Percentiles rank a stretch among this genome's conserved stretches.
These are phyloP conservation scores for Saprolegnia parasitica DNA, from an alignment of 352 stramenopile genomes.

Conservation along the genomic window DNA sequence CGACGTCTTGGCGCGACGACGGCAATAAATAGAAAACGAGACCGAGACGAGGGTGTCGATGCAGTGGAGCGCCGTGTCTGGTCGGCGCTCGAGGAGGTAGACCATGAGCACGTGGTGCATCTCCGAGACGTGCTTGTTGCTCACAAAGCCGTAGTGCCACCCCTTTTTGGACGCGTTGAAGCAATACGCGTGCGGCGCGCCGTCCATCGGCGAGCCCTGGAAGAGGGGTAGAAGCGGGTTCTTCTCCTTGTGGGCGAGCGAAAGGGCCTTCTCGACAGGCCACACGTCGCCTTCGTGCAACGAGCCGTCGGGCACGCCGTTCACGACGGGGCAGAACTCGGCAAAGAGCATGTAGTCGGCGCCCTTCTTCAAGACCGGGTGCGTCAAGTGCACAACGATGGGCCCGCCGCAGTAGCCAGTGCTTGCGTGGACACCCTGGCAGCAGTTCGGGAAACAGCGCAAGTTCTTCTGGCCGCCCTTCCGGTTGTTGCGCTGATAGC, in stretches of 20 bases:
- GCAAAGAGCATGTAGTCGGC: constrained; percentile 6
- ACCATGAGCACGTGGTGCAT: constrained; percentile 18
- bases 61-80: not conserved
- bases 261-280: not conserved
- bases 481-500: constrained; percentile 89
- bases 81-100: not conserved
- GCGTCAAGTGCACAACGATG: constrained; percentile 69
- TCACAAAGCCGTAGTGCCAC: constrained; percentile 78
- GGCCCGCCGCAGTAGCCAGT: constrained; percentile 84
- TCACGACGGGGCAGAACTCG: constrained; percentile 14
- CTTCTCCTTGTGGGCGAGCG: not conserved
- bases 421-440: constrained; percentile 72
- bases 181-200: constrained; percentile 75
- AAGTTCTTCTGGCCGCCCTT: constrained; percentile 87
- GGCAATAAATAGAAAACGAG: constrained; percentile 17
- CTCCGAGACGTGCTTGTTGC: constrained; percentile 16
- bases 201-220: constrained; percentile 71
- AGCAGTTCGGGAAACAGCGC: constrained; percentile 81
- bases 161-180: constrained; percentile 86
- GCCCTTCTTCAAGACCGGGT: not conserved
- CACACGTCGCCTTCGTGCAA: not conserved
- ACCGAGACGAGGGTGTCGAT: not conserved
- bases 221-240: constrained; percentile 75
- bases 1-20: constrained; percentile 6
- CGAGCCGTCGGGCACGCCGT: constrained; percentile 1